Evolutionary conservation across 768 basidiomycete species (phyloP), one percentile per base, ranked within the genome.

Genomic region (Tremella mesenterica): DNA sequence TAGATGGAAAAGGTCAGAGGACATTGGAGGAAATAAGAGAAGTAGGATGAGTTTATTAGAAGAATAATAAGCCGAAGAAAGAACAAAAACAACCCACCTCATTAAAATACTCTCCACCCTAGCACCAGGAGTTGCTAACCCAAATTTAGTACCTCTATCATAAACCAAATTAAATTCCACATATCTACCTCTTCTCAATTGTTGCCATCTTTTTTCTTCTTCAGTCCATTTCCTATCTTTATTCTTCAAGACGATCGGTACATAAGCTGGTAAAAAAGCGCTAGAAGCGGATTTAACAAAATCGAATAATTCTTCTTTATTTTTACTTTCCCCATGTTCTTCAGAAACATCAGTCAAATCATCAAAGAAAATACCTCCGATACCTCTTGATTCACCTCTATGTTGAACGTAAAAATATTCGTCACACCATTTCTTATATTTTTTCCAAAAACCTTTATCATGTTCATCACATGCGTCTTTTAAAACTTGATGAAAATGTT

Each of bases 291-390:
- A 72, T 58, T 81, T 77, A 46, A 95, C 75, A 64, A 93, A 84
- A 9, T 76, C 75, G 71, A 95, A 93, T 43, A 92, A 82, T 27
- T 85, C 82, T 13, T 82, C 81, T 13, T 81, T 77, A 3, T 79
- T 79, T 84, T 49, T 30, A 51, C 33, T 52, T 10, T 47, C 47
- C 8, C 30, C 44, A 53, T 73, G 64, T n/a, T 73, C 68, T 29
- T 80, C 80, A 46, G 77, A 78, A 61, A 79, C 82, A 52, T 67
- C 59, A 8, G 71, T 72, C 4, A 97, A 81, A 70, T 99, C 95
- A 71, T 97, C 95, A 67, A 96, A 93, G 78, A 97, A 97, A 51
- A 99, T 76, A 0, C 95, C 95, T 28, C 95, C 95, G 45, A 99
- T 75, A 3, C 95, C 95, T 39, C 95, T 81, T 1, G 82, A 75